A percentile compares a stretch with the other conserved stretches of the same genome.
These are phyloP conservation scores for Xylariaceae sp. DNA, from an alignment of 2,329 filamentous ascomycete species.

Conservation along the genomic window DNA sequence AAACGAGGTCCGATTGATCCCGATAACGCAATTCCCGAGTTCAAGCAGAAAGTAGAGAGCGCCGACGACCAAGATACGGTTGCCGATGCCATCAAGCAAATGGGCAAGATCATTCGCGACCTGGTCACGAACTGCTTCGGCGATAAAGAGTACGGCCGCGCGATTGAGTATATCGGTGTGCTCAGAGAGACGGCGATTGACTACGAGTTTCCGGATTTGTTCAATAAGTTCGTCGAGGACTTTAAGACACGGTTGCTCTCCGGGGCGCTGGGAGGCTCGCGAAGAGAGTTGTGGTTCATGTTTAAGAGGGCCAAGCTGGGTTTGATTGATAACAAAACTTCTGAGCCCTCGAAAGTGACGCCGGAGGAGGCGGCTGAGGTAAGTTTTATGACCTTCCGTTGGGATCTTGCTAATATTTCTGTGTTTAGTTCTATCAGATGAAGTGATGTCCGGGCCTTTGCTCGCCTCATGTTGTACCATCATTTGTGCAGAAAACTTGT, in stretches of 20 bases:
- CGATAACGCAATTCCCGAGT: slow-evolving; percentile 82
- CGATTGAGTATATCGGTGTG: slow-evolving; percentile 70
- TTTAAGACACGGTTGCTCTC: slow-evolving; percentile 70
- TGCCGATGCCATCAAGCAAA: slow-evolving; percentile 66
- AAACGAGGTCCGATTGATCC: slow-evolving; percentile 41
- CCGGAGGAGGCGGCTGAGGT: slow-evolving; percentile 68
- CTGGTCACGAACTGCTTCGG: slow-evolving; percentile 72
- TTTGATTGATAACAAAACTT: slow-evolving; percentile 63
- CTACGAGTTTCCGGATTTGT: slow-evolving; percentile 70
- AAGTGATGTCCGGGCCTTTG: slow-evolving; percentile 1
- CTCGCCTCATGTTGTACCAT: slow-evolving; percentile 3
- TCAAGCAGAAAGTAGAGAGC: slow-evolving; percentile 70
- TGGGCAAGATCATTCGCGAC: slow-evolving; percentile 65
- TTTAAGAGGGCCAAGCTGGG: slow-evolving; percentile 66
- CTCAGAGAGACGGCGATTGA: slow-evolving; percentile 74
- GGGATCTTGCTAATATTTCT: slow-evolving; percentile 12
- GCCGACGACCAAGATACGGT: slow-evolving; percentile 60
- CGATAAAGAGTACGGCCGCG: slow-evolving; percentile 68
- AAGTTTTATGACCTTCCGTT: slow-evolving; percentile 8
- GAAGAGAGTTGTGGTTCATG: slow-evolving; percentile 78
- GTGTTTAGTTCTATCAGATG: slow-evolving; percentile 23
- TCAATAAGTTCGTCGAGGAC: slow-evolving; percentile 67
- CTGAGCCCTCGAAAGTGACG: slow-evolving; percentile 61
- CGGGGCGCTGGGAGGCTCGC: slow-evolving; percentile 69
- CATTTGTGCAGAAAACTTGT: background rate